Evolutionary conservation across 2,329 filamentous ascomycete species (phyloP), one percentile per base, ranked within the genome.

Genomic region (Neopestalotiopsis rosae): DNA sequence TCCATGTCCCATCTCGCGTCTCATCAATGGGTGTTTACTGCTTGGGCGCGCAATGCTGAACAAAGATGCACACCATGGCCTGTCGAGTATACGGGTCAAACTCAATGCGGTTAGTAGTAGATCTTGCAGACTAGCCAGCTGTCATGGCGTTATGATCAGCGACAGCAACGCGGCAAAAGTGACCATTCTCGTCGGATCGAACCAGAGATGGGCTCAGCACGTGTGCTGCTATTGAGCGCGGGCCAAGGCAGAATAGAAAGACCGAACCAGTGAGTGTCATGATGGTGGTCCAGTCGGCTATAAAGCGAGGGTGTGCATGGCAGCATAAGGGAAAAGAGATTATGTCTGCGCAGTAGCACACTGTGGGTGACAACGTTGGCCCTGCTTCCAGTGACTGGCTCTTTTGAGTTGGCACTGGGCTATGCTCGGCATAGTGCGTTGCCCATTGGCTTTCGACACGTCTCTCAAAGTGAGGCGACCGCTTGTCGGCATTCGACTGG

Each of bases 381-480:
- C 72, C 71, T 71, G 71, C 71, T 70, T 71, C 70, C 61, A 61
- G 67, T 67, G 68, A 72, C 69, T 24, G 28, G 34, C n/a, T 14
- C 24, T 20, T 72, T 69, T 67, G 69, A 45, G 68, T 61, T 67
- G 61, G 68, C 69, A 70, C 65, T 61, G 69, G 52, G 52, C 45
- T 52, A 52, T 52, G 45, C 45, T 52, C 45, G 45, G 45, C 40
- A 32, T 61, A 32, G 65, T 67, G 65, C 59, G 65, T 32, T 69
- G 70, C 64, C 69, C 68, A 75, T 72, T 74, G 74, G 73, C 69
- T 71, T 68, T 75, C 69, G 70, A 75, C 76, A 74, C 70, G 74
- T 73, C 76, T 75, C 75, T 69, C 66, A 70, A 71, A 77, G 76
- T 78, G 76, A 77, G 75, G 76, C 76, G 76, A 69, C 66, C 69